Percentiles rank a stretch among this genome's conserved stretches.
phyloP scores from a whole-genome alignment of 352 stramenopile species.

The Globisporangium nagaii region DNA sequence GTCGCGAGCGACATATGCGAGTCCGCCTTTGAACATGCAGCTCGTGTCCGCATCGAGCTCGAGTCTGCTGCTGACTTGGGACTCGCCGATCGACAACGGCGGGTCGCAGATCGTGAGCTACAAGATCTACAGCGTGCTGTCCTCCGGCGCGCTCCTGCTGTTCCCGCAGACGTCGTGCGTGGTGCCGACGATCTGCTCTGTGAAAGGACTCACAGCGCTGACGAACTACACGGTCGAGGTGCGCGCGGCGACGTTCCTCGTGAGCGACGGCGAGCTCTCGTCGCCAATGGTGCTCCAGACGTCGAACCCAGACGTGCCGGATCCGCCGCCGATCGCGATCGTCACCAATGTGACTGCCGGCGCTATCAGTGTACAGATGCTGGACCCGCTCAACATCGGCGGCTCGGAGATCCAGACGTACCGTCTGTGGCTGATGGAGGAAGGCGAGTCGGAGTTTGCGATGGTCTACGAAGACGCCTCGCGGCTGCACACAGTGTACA shows the following conservation, averaged over 20 bases:
- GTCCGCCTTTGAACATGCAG: conserved; percentile 22
- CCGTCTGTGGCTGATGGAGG: conserved; percentile 25
- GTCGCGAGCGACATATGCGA: conserved; percentile 15
- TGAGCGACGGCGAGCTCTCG: conserved; percentile 24
- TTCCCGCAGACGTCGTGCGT: conserved; percentile 26
- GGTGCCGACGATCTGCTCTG: conserved; percentile 24
- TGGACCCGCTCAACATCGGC: conserved; percentile 37
- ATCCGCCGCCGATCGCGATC: conserved; percentile 23
- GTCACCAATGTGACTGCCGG: conserved; percentile 36
- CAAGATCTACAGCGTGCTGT: conserved; percentile 32
- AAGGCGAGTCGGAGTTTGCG: conserved; percentile 16
- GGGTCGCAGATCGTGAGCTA: conserved; percentile 42
- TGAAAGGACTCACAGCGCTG: conserved; percentile 32
- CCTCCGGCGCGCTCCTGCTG: neutral
- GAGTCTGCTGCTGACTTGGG: conserved; percentile 37
- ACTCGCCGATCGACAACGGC: conserved; percentile 36
- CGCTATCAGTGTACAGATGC: conserved; percentile 50
- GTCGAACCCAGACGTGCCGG: conserved; percentile 30
- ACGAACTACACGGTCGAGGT: conserved; percentile 42
- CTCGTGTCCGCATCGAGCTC: conserved; percentile 31
- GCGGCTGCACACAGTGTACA: conserved; percentile 24
- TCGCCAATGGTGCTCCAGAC: conserved; percentile 20
- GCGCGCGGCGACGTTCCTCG: conserved; percentile 21
- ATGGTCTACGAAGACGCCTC: conserved; percentile 21
- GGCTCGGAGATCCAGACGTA: conserved; percentile 39